Evolutionary conservation across 202 grass and related monocot species (phyloP).

Genomic region (Brachypodium distachyon): DNA sequence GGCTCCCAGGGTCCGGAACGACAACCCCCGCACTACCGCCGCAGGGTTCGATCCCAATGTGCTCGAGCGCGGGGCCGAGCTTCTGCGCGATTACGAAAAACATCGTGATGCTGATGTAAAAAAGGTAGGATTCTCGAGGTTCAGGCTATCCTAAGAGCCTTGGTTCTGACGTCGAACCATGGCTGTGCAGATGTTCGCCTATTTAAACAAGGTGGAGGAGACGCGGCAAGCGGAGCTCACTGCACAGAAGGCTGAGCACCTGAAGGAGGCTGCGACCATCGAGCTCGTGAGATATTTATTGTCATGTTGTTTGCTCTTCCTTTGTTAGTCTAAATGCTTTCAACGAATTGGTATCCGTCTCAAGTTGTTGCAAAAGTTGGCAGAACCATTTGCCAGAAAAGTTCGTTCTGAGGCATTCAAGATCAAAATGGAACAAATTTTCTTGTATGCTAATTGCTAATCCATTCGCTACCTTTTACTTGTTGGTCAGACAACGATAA

Average conservation of each 20-base stretch:
- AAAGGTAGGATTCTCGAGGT: conserved; percentile 31
- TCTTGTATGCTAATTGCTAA: not conserved
- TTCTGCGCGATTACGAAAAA: conserved; percentile 32
- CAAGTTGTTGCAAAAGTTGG: not conserved
- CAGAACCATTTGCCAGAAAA: not conserved
- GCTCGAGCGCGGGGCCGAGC: conserved; percentile 45
- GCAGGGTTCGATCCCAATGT: conserved; percentile 66
- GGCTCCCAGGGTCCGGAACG: conserved; percentile 38
- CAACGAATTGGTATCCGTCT: not conserved
- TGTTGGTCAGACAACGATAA: not conserved
- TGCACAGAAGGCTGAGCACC: conserved; percentile 46
- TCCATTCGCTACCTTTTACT: not conserved
- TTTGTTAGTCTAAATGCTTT: conserved; percentile 13
- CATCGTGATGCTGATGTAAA: conserved; percentile 23
- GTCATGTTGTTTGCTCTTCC: not conserved
- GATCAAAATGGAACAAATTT: not conserved
- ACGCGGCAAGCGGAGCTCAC: conserved; percentile 38
- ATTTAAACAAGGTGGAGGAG: conserved; percentile 66
- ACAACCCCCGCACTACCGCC: conserved; percentile 65
- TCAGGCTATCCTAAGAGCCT: not conserved
- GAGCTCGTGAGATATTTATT: conserved; percentile 55
- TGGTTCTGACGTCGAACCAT: not conserved
- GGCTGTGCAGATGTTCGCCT: conserved; percentile 53
- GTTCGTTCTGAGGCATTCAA: not conserved
- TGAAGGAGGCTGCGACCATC: conserved; percentile 35